Base-by-base conservation (phyloP, 225 moss, liverwort and hornwort genomes). In the Polytrichum formosum region DNA sequence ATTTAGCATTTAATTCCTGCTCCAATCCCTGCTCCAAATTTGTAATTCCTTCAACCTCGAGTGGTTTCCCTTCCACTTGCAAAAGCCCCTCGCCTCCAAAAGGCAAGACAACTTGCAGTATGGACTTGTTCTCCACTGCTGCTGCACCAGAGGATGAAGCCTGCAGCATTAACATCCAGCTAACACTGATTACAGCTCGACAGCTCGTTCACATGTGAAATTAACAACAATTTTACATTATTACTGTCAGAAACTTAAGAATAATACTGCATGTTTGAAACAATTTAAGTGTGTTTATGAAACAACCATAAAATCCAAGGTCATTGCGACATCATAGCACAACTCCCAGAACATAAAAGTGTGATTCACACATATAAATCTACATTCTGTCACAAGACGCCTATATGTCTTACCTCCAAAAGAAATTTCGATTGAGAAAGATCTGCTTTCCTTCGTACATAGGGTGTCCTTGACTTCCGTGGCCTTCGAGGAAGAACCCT, bases 401-500 rank as follows among this genome's bases (percentile, higher is more conserved):
- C 10, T 46, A 16, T 16, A 28, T 63, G 23, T 23, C 26, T 23
- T 54, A 67, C 67, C 67, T 67, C 67, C 54, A 54, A 16, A 27
- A 16, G 53, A 28, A 53, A 23, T 23, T 23, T 67, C 1, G 54
- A 25, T 54, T 54, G 21, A n/a, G 35, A 46, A 53, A 26, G 53
- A 67, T 68, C 71, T 63, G 54, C 2, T 29, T 72, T 87, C 74
- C 78, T 83, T 53, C 61, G 73, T 5, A 70, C 30, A 35, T 18
- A 73, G 63, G 70, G 56, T 21, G 58, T 37, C 17, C 80, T 75
- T 54, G 64, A 64, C 66, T 83, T 87, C 64, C 81, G 80, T 66
- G 81, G 76, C 46, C 87, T 76, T 56, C 71, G 87, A 74, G 87
- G 87, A 74, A 83, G 80, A 54, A 70, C 63, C 71, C 79, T 79